phyloP scores from a whole-genome alignment of 371 early-diverging fungal genomes.

The Apophysomyces variabilis region DNA sequence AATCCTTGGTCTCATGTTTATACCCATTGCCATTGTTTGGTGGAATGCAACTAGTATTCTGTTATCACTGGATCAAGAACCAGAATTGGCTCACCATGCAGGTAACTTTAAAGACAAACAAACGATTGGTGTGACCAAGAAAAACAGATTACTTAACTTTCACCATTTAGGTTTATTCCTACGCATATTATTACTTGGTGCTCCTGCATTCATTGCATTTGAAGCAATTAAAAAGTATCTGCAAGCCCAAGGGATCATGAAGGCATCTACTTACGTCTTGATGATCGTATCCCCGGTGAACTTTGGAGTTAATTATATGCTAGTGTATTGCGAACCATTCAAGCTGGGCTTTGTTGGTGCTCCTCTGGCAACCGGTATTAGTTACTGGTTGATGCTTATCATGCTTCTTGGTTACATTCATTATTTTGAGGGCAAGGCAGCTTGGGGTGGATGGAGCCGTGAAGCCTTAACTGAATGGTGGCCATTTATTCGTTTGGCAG shows the following conservation, averaged over 20 bases:
- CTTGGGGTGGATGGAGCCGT: constrained; percentile 85
- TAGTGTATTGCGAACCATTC: constrained; percentile 71
- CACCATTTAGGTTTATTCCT: constrained; percentile 61
- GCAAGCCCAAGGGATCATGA: constrained; percentile 87
- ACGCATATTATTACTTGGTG: constrained; percentile 67
- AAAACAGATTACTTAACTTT: not conserved
- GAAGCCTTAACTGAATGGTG: constrained; percentile 66
- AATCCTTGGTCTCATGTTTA: constrained; percentile 62
- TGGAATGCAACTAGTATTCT: constrained; percentile 63
- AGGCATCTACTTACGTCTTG: constrained; percentile 72
- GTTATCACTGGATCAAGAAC: constrained; percentile 44
- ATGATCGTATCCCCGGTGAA: constrained; percentile 73
- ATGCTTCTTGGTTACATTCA: constrained; percentile 64
- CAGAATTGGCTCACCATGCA: constrained; percentile 36
- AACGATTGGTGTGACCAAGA: not conserved
- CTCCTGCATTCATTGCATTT: constrained; percentile 75
- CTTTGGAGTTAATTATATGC: constrained; percentile 65
- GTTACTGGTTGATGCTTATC: constrained; percentile 69
- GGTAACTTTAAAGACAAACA: constrained; percentile 19
- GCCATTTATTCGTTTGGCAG: constrained; percentile 68
- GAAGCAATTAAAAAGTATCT: constrained; percentile 81
- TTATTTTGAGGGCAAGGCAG: constrained; percentile 65
- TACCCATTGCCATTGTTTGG: constrained; percentile 82
- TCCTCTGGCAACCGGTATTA: constrained; percentile 74
- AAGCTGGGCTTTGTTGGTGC: constrained; percentile 81